These are phyloP conservation scores for Penicillium sclerotigenum DNA, from an alignment of 2,329 filamentous ascomycete species.

Conservation along the genomic window DNA sequence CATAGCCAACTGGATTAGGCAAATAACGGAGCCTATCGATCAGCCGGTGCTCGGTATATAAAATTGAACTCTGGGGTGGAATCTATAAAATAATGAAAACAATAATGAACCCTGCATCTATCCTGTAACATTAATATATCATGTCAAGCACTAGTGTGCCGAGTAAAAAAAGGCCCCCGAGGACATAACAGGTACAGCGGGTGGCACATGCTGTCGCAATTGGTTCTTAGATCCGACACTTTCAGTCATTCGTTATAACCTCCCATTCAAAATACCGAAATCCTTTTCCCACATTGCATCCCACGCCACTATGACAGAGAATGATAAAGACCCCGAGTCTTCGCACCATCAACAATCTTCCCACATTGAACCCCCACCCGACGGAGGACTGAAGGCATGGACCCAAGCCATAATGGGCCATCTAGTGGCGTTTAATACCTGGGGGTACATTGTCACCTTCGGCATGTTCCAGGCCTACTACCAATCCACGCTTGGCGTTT, in stretches of 20 bases:
- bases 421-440: slow-evolving; percentile 17
- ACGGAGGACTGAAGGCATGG: slow-evolving; percentile 24
- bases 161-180: background rate
- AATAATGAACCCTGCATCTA: too few relatives aligned
- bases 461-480: slow-evolving; percentile 45
- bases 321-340: background rate
- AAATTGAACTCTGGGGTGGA: background rate
- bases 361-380: slow-evolving; percentile 7
- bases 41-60: background rate
- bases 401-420: slow-evolving; percentile 14
- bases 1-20: background rate
- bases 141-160: background rate
- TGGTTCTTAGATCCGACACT: background rate
- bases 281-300: background rate
- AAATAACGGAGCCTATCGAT: background rate
- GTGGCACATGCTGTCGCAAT: background rate
- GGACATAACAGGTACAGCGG: background rate
- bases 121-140: too few relatives aligned
- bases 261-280: background rate
- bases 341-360: background rate
- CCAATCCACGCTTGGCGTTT: slow-evolving; percentile 24
- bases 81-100: background rate
- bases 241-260: background rate
- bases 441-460: slow-evolving; percentile 26
- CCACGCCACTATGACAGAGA: background rate